Evolutionary conservation across 129 eudicot species (phyloP).

Genomic region (Saposhnikovia divaricata): DNA sequence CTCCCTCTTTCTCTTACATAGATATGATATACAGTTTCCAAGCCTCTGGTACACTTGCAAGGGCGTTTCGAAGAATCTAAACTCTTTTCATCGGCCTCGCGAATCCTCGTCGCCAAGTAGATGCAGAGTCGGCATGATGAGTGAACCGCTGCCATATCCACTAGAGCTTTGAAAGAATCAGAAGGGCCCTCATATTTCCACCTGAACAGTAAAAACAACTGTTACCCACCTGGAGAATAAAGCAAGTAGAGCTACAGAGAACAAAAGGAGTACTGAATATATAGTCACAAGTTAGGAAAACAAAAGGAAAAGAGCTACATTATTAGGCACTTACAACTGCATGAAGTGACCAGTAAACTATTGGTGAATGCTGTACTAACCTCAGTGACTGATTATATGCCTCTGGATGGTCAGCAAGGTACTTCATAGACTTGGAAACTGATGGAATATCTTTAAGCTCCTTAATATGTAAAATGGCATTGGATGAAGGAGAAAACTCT

Average conservation of each 20-base stretch:
- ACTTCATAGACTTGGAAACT: constrained; percentile 70
- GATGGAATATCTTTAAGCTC: constrained; percentile 52
- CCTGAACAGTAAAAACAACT: constrained; percentile 27
- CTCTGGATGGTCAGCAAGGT: constrained; percentile 65
- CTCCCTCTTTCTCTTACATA: constrained; percentile 93
- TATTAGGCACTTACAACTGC: not conserved
- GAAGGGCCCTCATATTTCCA: constrained; percentile 96
- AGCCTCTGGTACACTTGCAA: constrained; percentile 73
- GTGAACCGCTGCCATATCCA: constrained; percentile 99
- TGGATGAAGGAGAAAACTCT: constrained; percentile 87
- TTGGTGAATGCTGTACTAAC: constrained; percentile 17
- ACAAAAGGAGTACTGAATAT: not conserved
- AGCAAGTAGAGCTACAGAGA: no score
- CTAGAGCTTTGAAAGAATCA: constrained; percentile 93
- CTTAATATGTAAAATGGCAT: constrained; percentile 69
- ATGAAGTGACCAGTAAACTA: not conserved
- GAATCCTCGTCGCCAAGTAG: constrained; percentile 72
- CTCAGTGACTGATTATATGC: constrained; percentile 72
- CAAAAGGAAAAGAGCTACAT: not conserved
- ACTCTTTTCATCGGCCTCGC: constrained; percentile 54
- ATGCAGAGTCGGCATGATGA: constrained; percentile 94
- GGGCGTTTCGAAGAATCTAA: constrained; percentile 54
- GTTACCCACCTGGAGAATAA: not conserved
- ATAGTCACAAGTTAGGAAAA: not conserved
- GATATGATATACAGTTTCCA: constrained; percentile 64